Base-by-base conservation (phyloP, 2,329 filamentous ascomycete species). In the Thelonectria discophora region DNA sequence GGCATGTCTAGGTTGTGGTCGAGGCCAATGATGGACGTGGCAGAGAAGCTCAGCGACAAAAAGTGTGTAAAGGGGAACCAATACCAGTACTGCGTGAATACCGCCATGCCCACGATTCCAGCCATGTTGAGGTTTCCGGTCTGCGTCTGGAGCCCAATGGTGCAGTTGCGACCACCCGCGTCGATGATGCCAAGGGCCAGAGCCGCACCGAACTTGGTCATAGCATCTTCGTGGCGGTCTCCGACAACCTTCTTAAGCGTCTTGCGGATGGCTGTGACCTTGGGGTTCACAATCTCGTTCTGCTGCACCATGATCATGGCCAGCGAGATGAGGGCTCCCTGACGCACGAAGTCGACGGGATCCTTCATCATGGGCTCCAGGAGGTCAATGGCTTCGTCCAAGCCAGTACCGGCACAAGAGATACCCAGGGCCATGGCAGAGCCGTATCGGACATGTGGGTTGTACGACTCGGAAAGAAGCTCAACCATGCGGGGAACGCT, bases 11-110 rank as follows among this genome's bases (percentile, higher is more conserved):
- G 85, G 73, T 97, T 92, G 73, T 96, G 90, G 75, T 99, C 94
- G 24, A 99, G 88, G 62, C 92, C 94, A 70, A 98, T 97, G 73
- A 99, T 91, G 1, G 95, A 91, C 1, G 96, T 99, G 1, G 95
- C 95, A n/a, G 92, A 93, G 80, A 99, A 98, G 73, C 93, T 94
- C 64, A 99, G 84, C 1, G 94, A 96, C 60, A 99, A 78, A 87
- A 99, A 99, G 79, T 99, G 95, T 30, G 95, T 97, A 72, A 98
- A 90, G 62, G 95, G 95, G 87, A 99, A 99, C 95, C 95, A 99
- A 82, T 99, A 99, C 95, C 95, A 99, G 82, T 99, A 99, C 77
- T 99, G 95, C 9, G 94, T 97, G 80, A 99, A 99, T 55, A 99
- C 91, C 27, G 93, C 94, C 89, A 97, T 97, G 69, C 95, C 96